Evolutionary conservation across 1,139 yeast species (phyloP), one percentile per base, ranked within the genome.

Genomic region (Scheffersomyces segobiensis): DNA sequence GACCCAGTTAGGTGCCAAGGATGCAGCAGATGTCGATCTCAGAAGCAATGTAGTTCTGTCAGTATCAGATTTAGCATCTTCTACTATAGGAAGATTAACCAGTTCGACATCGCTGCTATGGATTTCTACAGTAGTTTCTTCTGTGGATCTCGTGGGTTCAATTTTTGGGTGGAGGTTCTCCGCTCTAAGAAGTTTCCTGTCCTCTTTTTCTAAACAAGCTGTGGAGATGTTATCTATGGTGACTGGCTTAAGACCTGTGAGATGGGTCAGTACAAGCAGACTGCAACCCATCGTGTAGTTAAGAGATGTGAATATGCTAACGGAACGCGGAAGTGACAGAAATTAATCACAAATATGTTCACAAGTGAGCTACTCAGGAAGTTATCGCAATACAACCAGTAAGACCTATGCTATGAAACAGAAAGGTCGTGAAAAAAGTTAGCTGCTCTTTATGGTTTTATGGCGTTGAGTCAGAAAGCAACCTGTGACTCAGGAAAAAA

Each of bases 1-100:
- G 17, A 57, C 54, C 68, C 66, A 65, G 50, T 52, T 50, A 19
- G 53, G 59, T 19, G 22, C 42, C n/a, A 48, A 20, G 12, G 50
- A 48, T 10, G 50, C 21, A n/a, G 24, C 26, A 21, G 50, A 48
- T 3, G 26, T 48, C 17, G 50, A 48, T 20, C 26, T 20, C 17
- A 21, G 21, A 21, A 48, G 19, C 18, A 24, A 20, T 17, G 50
- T 48, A 24, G 50, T 21, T n/a, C 50, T 48, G 7, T 21, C 50
- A 6, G 50, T 48, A 21, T 48, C 50, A 20, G 17, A 17, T 14
- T 21, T n/a, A n/a, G 24, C 50, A 20, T 48, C 26, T 48, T 48
- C 50, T 6, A 47, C 14, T 32, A 32, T 32, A 14, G 42, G 42
- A 24, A 24, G 32, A 32, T 32, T 32, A 10, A 20, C 53, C 42